Evolutionary conservation across 305 asterid species (phyloP).

Genomic region (Fraxinus nigra): DNA sequence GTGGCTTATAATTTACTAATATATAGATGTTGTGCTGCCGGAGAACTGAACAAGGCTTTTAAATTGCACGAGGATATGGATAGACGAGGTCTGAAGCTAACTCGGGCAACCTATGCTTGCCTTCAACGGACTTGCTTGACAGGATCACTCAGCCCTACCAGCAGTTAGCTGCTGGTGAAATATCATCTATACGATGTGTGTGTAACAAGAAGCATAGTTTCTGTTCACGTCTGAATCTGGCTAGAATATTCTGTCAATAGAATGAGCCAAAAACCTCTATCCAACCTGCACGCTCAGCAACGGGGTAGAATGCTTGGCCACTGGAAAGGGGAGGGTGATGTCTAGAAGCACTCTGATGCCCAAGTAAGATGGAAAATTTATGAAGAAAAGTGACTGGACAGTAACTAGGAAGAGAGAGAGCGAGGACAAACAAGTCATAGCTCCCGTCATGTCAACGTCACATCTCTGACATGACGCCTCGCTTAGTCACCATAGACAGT

Average conservation of each 20-base stretch:
- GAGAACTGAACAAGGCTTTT: constrained; percentile 57
- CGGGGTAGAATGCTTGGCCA: neutral
- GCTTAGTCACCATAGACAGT: neutral
- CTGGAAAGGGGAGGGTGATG: neutral
- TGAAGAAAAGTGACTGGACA: neutral
- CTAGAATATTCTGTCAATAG: neutral
- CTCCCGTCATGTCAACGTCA: neutral
- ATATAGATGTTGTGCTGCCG: constrained; percentile 60
- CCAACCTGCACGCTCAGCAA: neutral
- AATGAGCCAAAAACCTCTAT: neutral
- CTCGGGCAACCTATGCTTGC: constrained; percentile 44
- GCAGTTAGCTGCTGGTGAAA: neutral
- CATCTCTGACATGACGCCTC: neutral
- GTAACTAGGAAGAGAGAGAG: neutral
- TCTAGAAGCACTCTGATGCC: neutral
- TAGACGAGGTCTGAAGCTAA: constrained; percentile 58
- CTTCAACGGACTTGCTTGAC: constrained; percentile 23
- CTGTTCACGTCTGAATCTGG: neutral
- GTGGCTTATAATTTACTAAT: constrained; percentile 70
- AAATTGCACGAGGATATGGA: constrained; percentile 61
- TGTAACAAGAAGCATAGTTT: neutral
- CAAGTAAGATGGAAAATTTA: neutral
- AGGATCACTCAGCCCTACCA: constrained; percentile 4
- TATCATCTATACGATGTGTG: neutral
- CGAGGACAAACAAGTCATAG: neutral